Evolutionary conservation across 352 stramenopile species (phyloP).

Genomic region (Phytophthora cactorum): DNA sequence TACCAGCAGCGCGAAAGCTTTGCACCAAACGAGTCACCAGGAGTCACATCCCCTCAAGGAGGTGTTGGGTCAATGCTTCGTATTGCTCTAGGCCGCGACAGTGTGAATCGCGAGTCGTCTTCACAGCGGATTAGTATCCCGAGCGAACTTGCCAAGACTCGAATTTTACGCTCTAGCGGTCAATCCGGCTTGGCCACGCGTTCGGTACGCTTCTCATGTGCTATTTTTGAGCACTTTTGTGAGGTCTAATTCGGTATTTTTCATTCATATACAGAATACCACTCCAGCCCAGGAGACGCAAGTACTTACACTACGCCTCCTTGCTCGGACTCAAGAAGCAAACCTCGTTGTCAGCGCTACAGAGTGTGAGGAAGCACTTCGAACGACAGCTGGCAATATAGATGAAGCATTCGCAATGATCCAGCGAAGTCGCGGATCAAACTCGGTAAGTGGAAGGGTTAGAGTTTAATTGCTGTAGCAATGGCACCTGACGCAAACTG

Average conservation of each 20-base stretch:
- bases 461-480: not conserved
- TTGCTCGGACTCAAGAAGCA: conserved; percentile 37
- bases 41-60: conserved; percentile 34
- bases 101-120: conserved; percentile 59
- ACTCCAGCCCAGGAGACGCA: conserved; percentile 30
- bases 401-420: conserved; percentile 38
- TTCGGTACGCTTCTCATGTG: conserved; percentile 25
- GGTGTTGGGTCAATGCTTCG: conserved; percentile 65
- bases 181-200: conserved; percentile 13
- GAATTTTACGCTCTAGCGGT: conserved; percentile 35
- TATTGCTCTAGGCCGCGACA: conserved; percentile 79
- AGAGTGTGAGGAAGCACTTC: conserved; percentile 58
- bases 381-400: conserved; percentile 33
- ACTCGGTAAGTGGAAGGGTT: conserved; percentile 21
- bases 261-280: conserved; percentile 18
- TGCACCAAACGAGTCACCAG: conserved; percentile 32
- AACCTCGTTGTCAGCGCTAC: conserved; percentile 29
- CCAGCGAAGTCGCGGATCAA: conserved; percentile 9
- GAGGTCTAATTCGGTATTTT: not conserved
- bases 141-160: conserved; percentile 49
- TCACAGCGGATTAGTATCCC: conserved; percentile 38
- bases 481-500: conserved; percentile 10
- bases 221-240: conserved; percentile 1
- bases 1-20: conserved; percentile 85
- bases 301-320: conserved; percentile 33